Evolutionary conservation across 345 rosid species (phyloP), one percentile per base, ranked within the genome.

Genomic region (Rhodamnia rubescens): DNA sequence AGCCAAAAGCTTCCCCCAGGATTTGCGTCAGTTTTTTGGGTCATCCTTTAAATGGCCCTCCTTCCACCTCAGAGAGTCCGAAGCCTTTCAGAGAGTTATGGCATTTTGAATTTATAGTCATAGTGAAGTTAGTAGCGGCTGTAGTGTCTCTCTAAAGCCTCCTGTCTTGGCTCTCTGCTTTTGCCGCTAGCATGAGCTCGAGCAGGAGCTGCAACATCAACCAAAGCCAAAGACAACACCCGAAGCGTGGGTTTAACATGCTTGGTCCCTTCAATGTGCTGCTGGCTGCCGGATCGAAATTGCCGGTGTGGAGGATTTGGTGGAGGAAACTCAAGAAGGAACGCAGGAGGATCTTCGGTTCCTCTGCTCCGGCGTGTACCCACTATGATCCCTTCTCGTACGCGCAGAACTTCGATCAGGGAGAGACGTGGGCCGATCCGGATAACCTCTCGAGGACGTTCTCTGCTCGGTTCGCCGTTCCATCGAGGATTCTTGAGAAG

Each of bases 341-440:
- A 49, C 85, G 86, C 86, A 85, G 42, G 85, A 92, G 86, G 84
- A 56, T 88, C 14, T 86, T 90, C 20, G 82, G 52, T 57, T 83
- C 82, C 42, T 47, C 89, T 26, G 81, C 58, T 81, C 61, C 83
- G 9, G 53, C 21, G 2, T 85, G 47, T 26, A 86, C 85, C 40
- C 75, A 85, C 5, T 92, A 88, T 61, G 88, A 92, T 87, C 85
- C 89, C 40, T 82, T 32, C 83, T 89, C 86, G 5, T 92, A 92
- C 85, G 85, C 85, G 2, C 88, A 87, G 89, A 92, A 91, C 86
- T 92, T 92, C 53, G 93, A 92, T 87, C 89, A 85, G 84, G 92
- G 91, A 4, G 83, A 80, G 20, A 59, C 89, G 10, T 84, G 87
- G 84, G 85, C 87, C 21, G 92, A 87, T 44, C 94, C 90, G 7